These are phyloP conservation scores for Parmelia sp. DNA, from an alignment of 495 filamentous ascomycete species.

Conservation along the genomic window DNA sequence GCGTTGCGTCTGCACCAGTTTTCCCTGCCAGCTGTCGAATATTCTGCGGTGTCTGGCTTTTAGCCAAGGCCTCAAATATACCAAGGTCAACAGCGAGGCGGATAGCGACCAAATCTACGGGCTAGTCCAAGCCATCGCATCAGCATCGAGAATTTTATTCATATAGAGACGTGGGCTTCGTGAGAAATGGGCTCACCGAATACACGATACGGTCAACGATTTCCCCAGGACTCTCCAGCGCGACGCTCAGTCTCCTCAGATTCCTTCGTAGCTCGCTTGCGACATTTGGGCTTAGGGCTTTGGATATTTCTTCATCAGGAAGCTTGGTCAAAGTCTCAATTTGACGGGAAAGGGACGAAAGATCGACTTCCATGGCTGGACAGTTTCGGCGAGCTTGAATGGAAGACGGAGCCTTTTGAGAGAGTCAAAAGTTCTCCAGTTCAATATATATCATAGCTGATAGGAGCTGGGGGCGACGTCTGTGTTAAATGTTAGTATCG, in stretches of 20 bases:
- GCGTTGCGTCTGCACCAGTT: background rate
- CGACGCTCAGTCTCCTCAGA: background rate
- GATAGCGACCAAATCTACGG: background rate
- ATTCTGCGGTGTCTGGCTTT: background rate
- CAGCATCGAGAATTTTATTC: background rate
- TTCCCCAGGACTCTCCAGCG: background rate
- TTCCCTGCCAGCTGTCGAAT: background rate
- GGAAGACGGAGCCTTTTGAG: too few relatives aligned
- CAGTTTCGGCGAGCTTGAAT: too few relatives aligned
- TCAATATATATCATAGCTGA: too few relatives aligned
- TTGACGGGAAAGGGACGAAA: background rate
- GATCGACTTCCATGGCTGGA: background rate
- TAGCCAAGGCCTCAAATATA: background rate
- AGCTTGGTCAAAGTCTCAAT: background rate
- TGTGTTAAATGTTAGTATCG: too few relatives aligned
- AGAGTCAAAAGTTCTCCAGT: too few relatives aligned
- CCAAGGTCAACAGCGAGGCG: background rate
- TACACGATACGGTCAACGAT: background rate
- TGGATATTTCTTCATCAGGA: background rate
- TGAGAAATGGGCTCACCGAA: background rate
- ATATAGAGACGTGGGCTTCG: background rate
- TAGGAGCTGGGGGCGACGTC: too few relatives aligned
- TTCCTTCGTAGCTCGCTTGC: background rate
- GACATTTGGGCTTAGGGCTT: background rate
- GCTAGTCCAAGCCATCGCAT: background rate